Evolutionary conservation across 179 eudicot species (phyloP).

Genomic region (Silene noctiflora): DNA sequence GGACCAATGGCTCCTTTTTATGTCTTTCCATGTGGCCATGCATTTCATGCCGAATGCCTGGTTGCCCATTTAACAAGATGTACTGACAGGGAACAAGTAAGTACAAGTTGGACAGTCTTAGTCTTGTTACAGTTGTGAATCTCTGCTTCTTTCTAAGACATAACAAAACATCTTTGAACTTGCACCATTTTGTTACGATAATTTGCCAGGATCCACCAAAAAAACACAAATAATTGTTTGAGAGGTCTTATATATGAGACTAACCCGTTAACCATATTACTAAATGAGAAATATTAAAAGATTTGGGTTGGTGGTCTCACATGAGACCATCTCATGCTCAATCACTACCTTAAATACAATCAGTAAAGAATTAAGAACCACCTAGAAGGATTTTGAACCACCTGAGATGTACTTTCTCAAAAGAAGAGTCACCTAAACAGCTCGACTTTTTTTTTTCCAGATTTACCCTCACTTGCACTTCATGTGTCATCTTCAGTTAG

Average conservation of each 20-base stretch:
- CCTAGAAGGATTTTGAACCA: neutral
- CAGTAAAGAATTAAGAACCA: too few relatives aligned
- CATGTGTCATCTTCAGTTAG: neutral
- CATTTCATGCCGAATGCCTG: conserved; percentile 88
- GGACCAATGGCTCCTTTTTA: conserved; percentile 96
- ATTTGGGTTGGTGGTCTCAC: too few relatives aligned
- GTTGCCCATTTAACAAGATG: conserved; percentile 91
- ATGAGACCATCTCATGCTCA: too few relatives aligned
- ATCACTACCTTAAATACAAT: too few relatives aligned
- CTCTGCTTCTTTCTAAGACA: neutral
- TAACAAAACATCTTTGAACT: conserved; percentile 7
- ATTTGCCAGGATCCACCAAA: neutral
- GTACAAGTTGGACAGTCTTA: conserved; percentile 22
- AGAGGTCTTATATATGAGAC: neutral
- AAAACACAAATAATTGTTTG: neutral
- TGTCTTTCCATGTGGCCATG: conserved; percentile 95
- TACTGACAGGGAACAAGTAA: conserved; percentile 72
- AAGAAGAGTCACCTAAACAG: neutral
- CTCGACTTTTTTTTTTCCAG: too few relatives aligned
- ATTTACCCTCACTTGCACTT: neutral
- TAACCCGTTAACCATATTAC: neutral
- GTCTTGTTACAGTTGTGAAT: neutral
- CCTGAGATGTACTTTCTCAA: neutral
- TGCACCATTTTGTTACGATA: neutral
- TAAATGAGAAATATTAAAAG: too few relatives aligned